Percentiles rank a stretch among this genome's conserved stretches.
phyloP scores from a whole-genome alignment of 2,329 filamentous ascomycete genomes.

The Fusarium pilosicola region DNA sequence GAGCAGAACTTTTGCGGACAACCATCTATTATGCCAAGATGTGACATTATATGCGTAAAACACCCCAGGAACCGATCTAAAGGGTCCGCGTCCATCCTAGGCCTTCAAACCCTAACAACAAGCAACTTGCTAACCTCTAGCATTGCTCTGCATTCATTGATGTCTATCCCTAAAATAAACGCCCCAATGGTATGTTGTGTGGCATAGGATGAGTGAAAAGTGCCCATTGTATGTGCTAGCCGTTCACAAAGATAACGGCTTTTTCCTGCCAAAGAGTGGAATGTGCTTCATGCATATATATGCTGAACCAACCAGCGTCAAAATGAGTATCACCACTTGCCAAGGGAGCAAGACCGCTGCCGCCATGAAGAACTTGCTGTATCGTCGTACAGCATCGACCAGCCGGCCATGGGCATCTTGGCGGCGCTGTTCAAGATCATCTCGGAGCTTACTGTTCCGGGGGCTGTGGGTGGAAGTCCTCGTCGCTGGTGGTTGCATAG shows the following conservation, averaged over 20 bases:
- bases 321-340: constrained; percentile 52
- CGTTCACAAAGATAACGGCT: constrained; percentile 40
- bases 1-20: not conserved
- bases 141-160: constrained; percentile 13
- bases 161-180: constrained; percentile 43
- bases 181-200: constrained; percentile 45
- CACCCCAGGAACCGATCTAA: constrained; percentile 33
- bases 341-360: constrained; percentile 60
- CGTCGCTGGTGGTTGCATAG: constrained; percentile 32
- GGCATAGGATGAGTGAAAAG: constrained; percentile 21
- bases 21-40: constrained; percentile 39
- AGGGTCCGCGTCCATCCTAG: constrained; percentile 16
- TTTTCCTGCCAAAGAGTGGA: constrained; percentile 36
- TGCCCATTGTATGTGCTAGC: constrained; percentile 12
- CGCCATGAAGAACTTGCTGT: constrained; percentile 55
- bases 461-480: constrained; percentile 29
- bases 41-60: constrained; percentile 23
- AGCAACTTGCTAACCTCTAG: constrained; percentile 13
- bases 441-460: constrained; percentile 42
- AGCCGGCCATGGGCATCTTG: constrained; percentile 51
- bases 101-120: constrained; percentile 5
- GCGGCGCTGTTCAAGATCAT: constrained; percentile 46
- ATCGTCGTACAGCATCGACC: constrained; percentile 55
- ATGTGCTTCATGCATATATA: constrained; percentile 53
- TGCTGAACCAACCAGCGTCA: constrained; percentile 50